These are phyloP conservation scores for Phytophthora capsici DNA, from an alignment of 352 stramenopile species.

Conservation along the genomic window DNA sequence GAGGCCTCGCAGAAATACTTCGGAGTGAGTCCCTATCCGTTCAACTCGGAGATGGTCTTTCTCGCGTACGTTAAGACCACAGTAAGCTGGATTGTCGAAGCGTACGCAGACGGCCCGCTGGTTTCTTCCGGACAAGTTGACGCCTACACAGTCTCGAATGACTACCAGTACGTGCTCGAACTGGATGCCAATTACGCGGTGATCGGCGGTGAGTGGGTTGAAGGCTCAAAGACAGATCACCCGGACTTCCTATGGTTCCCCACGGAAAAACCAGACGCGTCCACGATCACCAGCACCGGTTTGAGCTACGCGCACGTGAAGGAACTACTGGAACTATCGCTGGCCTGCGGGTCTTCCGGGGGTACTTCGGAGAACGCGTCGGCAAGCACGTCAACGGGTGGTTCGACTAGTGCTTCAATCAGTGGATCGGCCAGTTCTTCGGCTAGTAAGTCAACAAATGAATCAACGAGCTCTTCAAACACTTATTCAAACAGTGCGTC, in stretches of 20 bases:
- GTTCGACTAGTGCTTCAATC: slow-evolving; percentile 6
- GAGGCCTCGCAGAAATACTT: slow-evolving; percentile 44
- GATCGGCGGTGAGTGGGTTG: slow-evolving; percentile 50
- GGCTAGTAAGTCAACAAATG: background rate
- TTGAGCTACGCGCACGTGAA: slow-evolving; percentile 43
- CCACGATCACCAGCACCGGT: slow-evolving; percentile 32
- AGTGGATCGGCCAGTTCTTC: slow-evolving; percentile 8
- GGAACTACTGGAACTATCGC: slow-evolving; percentile 32
- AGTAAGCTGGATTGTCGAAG: slow-evolving; percentile 58
- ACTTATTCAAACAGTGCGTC: slow-evolving; percentile 1
- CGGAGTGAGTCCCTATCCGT: slow-evolving; percentile 44
- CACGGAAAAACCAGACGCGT: slow-evolving; percentile 33
- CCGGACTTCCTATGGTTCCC: slow-evolving; percentile 50
- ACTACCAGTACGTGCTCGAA: slow-evolving; percentile 50
- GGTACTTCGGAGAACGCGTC: slow-evolving; percentile 10
- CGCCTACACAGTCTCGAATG: slow-evolving; percentile 33
- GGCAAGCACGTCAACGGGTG: background rate
- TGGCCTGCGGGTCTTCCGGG: slow-evolving; percentile 19
- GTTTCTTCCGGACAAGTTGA: slow-evolving; percentile 35
- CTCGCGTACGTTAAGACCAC: slow-evolving; percentile 53
- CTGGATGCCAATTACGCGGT: slow-evolving; percentile 44
- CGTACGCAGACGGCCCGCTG: slow-evolving; percentile 44
- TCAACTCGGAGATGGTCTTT: slow-evolving; percentile 47
- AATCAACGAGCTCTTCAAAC: background rate
- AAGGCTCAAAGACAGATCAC: slow-evolving; percentile 32